Evolutionary conservation across 192 early-diverging fungal species (phyloP), one percentile per base, ranked within the genome.

Genomic region (Bifiguratus adelaidae): DNA sequence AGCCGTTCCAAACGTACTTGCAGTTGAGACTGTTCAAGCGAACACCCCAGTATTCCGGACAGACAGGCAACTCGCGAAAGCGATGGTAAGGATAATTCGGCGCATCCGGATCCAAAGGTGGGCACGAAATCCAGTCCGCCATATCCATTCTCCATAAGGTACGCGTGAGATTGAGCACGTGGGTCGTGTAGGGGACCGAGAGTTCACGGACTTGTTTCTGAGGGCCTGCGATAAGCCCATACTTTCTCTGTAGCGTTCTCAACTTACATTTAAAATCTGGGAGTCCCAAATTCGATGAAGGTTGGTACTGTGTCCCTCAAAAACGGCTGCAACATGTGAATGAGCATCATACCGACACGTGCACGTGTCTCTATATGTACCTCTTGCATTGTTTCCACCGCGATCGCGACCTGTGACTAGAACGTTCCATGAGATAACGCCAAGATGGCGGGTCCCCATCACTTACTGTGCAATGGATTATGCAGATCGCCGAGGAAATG

Each of bases 401-500:
- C 32, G 11, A 34, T 34, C 32, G 32, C 32, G 32, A 0, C 32
- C 32, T 15, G 32, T 34, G 15, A 34, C 32, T 34, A 15, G 11
- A 22, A 22, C 44, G 20, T 8, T 25, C 9, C 5, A 35, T 22
- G 23, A 50, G 8, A 43, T 35, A 48, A 18, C 2, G 25, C 58
- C 42, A 35, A 61, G 44, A 30, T 56, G 50, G 57, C 52, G 35
- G 48, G 50, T 12, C 51, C 48, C 27, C 37, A 47, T 2, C 50
- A 66, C 30, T 56, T 55, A 48, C 52, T 2, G 30, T 71, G 69
- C 20, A 71, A 45, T 12, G 69, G 69, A 34, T 68, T 60, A 36
- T 67, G 65, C 16, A 71, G 51, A 52, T 71, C 69, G 7, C 69
- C 69, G 30, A 68, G 43, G 36, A 68, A 71, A 29, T 71, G 69